A percentile compares a stretch with the other conserved stretches of the same genome.
Conservation (phyloP, 495 filamentous ascomycete species). For the Talaromyces proteolyticus region DNA sequence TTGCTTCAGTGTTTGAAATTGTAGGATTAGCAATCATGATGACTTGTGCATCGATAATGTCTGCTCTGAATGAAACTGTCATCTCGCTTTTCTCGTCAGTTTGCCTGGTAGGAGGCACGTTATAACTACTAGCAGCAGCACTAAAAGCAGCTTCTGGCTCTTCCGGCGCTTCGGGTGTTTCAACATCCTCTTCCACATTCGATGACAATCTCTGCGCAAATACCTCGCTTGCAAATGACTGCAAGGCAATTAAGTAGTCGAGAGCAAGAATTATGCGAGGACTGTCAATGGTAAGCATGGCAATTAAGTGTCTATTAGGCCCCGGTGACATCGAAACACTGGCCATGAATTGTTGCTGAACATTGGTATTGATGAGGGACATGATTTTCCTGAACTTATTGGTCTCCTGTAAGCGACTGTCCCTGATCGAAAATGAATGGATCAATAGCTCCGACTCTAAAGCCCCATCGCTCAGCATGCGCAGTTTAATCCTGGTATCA, state of each 20-base stretch:
- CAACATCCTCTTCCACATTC: conserved; percentile 49
- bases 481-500: conserved; percentile 81
- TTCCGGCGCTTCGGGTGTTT: conserved; percentile 51
- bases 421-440: conserved; percentile 89
- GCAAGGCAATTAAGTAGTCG: conserved; percentile 88
- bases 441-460: conserved; percentile 91
- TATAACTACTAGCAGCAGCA: conserved; percentile 23
- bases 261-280: conserved; percentile 90
- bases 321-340: conserved; percentile 90
- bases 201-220: conserved; percentile 56
- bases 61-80: conserved; percentile 83
- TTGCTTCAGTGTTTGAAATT: conserved; percentile 84
- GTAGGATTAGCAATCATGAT: conserved; percentile 94
- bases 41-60: conserved; percentile 91
- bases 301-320: conserved; percentile 74
- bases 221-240: conserved; percentile 68
- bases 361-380: conserved; percentile 89
- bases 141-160: conserved; percentile 57
- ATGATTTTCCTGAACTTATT: conserved; percentile 98
- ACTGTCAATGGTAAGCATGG: conserved; percentile 91
- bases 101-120: conserved; percentile 11
- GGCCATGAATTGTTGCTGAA: conserved; percentile 96
- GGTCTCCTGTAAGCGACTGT: conserved; percentile 76
- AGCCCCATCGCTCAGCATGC: conserved; percentile 91
- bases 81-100: conserved; percentile 39